A percentile compares a stretch with the other conserved stretches of the same genome.
Conservation (phyloP, 306 rosid genomes). For the barrel medic (Medicago truncatula) region MtrunA17r5.0-ANR NC_053048.1:45529501-45530000, state of each 20-base stretch:
- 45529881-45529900: not conserved
- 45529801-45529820: constrained; percentile 16
- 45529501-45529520: constrained; percentile 75
- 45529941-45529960: too few relatives aligned
- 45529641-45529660: constrained; percentile 32
- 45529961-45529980: too few relatives aligned
- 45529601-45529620: constrained; percentile 79
- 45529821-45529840: constrained; percentile 8
- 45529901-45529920: too few relatives aligned
- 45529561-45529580: constrained; percentile 74
- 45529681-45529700: constrained; percentile 39
- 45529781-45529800: constrained; percentile 15
- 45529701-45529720: constrained; percentile 18
- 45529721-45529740: not conserved
- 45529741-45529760: constrained; percentile 27
- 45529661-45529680: constrained; percentile 16
- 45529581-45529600: constrained; percentile 69
- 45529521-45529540: constrained; percentile 63
- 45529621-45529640: constrained; percentile 65
- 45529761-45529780: constrained; percentile 26
- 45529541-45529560: constrained; percentile 61
- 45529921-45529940: too few relatives aligned
- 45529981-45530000: too few relatives aligned
- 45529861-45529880: constrained; percentile 9
- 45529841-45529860: constrained; percentile 29